Evolutionary conservation across 2,329 filamentous ascomycete species (phyloP).

Genomic region (Zymoseptoria passerinii): DNA sequence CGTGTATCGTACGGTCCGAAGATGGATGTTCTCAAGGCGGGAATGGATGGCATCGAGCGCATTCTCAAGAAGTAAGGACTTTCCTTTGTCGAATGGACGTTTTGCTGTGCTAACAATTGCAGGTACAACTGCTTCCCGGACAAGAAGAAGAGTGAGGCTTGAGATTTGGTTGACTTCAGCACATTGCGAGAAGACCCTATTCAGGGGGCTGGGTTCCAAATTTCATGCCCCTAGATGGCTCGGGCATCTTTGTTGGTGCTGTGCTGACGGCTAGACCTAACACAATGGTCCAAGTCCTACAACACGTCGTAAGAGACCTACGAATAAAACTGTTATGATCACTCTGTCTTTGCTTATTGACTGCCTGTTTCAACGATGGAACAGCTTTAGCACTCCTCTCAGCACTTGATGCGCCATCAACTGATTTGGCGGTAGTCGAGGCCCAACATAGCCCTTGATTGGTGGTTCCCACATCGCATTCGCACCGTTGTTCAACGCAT

Average conservation of each 20-base stretch:
- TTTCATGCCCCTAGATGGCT: too few relatives aligned
- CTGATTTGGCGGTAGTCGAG: conserved; percentile 15
- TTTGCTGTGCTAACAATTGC: neutral
- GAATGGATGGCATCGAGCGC: conserved; percentile 75
- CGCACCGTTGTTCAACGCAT: conserved; percentile 15
- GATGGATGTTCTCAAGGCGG: conserved; percentile 69
- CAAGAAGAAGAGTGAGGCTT: neutral
- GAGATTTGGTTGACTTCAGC: neutral
- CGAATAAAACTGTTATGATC: neutral
- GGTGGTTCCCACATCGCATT: conserved; percentile 21
- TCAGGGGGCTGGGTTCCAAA: too few relatives aligned
- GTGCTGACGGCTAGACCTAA: too few relatives aligned
- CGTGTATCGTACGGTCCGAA: conserved; percentile 76
- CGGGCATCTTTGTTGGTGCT: too few relatives aligned
- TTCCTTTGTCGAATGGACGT: neutral
- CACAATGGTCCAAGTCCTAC: too few relatives aligned
- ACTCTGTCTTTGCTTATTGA: neutral
- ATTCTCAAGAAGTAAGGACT: conserved; percentile 59
- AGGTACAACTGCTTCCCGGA: conserved; percentile 2
- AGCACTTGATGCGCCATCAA: conserved; percentile 18
- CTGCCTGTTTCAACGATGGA: conserved; percentile 2
- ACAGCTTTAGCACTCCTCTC: conserved; percentile 15
- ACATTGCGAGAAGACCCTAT: neutral
- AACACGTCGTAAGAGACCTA: neutral
- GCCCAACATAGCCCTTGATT: conserved; percentile 15